These are phyloP conservation scores for Pugionium cornutum DNA, from an alignment of 345 rosid genomes.

Conservation along the genomic window DNA sequence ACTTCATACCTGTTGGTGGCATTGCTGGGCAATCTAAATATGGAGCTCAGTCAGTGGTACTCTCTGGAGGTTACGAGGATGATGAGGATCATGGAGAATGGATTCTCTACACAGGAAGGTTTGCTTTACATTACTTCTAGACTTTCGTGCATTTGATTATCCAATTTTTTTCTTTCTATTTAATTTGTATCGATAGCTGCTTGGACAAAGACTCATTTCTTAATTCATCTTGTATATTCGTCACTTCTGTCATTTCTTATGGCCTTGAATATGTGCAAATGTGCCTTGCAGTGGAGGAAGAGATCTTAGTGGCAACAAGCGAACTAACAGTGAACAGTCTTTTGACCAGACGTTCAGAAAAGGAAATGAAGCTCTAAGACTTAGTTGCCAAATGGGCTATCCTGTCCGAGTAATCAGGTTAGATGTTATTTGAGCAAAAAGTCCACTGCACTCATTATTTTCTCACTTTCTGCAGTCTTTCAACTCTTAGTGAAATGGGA, in stretches of 20 bases:
- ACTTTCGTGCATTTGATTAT: not conserved
- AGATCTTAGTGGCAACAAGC: no score
- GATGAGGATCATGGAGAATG: constrained; percentile 78
- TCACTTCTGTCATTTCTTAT: not conserved
- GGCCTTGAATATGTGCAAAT: no score
- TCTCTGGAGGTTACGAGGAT: constrained; percentile 76
- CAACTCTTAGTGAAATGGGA: no score
- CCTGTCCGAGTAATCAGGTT: no score
- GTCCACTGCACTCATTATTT: no score
- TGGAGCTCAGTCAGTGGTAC: constrained; percentile 81
- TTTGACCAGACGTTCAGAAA: no score
- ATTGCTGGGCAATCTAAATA: constrained; percentile 69
- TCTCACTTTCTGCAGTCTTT: no score
- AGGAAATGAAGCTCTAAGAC: no score
- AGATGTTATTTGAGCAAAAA: no score
- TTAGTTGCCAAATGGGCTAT: no score
- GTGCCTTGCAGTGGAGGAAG: no score
- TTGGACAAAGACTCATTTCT: not conserved
- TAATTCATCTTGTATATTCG: not conserved
- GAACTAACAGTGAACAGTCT: no score
- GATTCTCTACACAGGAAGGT: constrained; percentile 41
- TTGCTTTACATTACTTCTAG: not conserved
- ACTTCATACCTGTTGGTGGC: constrained; percentile 72
- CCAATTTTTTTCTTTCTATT: not conserved
- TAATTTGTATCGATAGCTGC: not conserved